Base-by-base conservation (phyloP, 805 yeast species). In the Yarrowia osloensis region DNA sequence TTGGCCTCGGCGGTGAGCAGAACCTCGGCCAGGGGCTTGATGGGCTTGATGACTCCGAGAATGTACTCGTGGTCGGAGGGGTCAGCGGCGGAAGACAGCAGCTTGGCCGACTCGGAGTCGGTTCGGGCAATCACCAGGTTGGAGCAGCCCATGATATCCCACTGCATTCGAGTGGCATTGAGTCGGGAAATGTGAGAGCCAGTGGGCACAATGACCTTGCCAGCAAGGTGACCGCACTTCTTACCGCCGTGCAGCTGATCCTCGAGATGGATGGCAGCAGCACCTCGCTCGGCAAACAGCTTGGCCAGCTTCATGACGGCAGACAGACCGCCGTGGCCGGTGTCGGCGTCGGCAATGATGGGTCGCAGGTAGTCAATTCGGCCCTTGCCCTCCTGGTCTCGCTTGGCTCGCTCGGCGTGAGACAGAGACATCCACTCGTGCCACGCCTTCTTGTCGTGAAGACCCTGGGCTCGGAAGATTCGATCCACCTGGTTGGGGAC, bases 401-500 rank as follows among this genome's bases (percentile, higher is more conserved):
- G 69, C 33, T 67, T 69, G 29, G 67, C 70, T 35, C 74, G 73
- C 54, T 76, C 73, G 29, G 72, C 72, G 29, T 62, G 72, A 26
- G 71, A 46, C 39, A 72, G 67, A 8, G 71, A 49, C 59, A 76
- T 70, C 81, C 81, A 81, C 61, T 79, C 80, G 67, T 79, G 76
- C 73, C 79, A 81, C 1, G 83, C 71, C 71, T 84, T 84, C 55
- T 79, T 79, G 72, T 86, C 89, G 70, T 86, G 89, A 70, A 85
- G 77, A 69, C 77, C 77, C 75, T 86, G 88, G 0, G 88, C 86
- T 70, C 83, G 81, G 74, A 85, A 85, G 37, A 86, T 72, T 66
- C 88, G 78, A 67, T 85, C 86, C 6, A 85, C 88, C 71, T 85
- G 87, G 71, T 84, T 84, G n/a, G 90, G 90, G 1, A 86, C 88